Base-by-base conservation (phyloP, 495 filamentous ascomycete genomes). In the Penicillium pancosmium region DNA sequence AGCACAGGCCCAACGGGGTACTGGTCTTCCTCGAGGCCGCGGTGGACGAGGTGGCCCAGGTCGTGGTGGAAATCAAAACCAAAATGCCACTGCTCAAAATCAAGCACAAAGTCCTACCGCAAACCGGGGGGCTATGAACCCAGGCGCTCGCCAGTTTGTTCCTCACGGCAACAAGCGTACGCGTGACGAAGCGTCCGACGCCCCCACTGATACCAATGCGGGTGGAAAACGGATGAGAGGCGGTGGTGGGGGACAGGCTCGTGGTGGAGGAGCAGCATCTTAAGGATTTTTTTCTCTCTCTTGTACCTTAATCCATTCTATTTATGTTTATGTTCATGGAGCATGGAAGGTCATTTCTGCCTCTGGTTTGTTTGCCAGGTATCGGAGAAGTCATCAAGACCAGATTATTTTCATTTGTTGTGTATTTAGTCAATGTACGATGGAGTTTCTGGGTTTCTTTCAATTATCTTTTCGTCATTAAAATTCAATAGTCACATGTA, bases 121-220 rank as follows among this genome's bases (percentile, higher is more conserved):
- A 11, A 68, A 56, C 43, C 69, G 79, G 55, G 78, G 78, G 1
- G 72, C 55, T 1, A 51, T 85, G 49, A 86, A 80, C 67, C 76
- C 74, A 56, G 64, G 82, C 63, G 85, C 81, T 8, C 81, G 80
- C 50, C 81, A 86, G 56, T 89, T 88, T 64, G 82, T 84, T 38
- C 85, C 86, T 5, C 70, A 74, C 47, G 86, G 87, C n/a, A 82
- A 83, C 53, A 91, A 91, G 71, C 76, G 87, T 33, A 75, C 82
- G 18, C 75, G 88, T 19, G 86, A 88, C 19, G 88, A 90, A 35
- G 84, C 82, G 9, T 72, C 80, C 19, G 81, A 80, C 23, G 80
- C 75, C 18, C 55, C 60, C 12, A 67, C 69, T 18, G 78, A 77
- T 10, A 70, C 64, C 13, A 77, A 61, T 12, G 72, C 59, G 57